Base-by-base conservation (phyloP, 108 stramenopile species). In the Nitzschia putrida region DNA sequence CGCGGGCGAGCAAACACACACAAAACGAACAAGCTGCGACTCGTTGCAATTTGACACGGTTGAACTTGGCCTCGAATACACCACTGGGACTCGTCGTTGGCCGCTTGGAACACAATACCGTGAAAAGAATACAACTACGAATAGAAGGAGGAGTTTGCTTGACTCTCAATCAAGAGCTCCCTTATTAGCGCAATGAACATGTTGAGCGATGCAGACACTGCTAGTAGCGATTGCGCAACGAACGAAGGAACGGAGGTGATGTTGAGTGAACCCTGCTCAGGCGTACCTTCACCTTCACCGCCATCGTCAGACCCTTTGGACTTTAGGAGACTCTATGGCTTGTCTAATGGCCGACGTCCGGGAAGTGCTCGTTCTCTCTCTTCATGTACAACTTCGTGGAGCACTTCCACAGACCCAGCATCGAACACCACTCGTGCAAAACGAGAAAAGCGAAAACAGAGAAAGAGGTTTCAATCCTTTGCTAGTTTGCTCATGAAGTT, bases 401-500 rank as follows among this genome's bases (percentile, higher is more conserved):
- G 64, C n/a, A 59, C 43, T 34, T 8, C 40, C n/a, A 76, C 74
- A 20, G 22, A 42, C 18, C 67, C 16, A 18, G 40, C 25, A 9
- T 76, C 74, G 34, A 76, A 76, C 58, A 76, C 74, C 7, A 45
- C 54, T 25, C 21, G 41, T 54, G 38, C 71, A 6, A 61, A 64
- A 39, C 34, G 53, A 26, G 20, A 52, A 39, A 59, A 65, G 44
- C 82, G 83, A 66, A 61, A 81, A 44, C 60, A 83, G 34, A 89
- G 83, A 71, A 80, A 82, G 47, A 55, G 51, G 5, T 86, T 89
- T 63, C 72, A 80, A 18, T 67, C 77, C 78, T 89, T 89, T 64
- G 81, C 85, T 0, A 68, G 80, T 29, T 80, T 86, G 22, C 69
- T 89, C 54, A 83, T 89, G 83, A 80, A 79, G 59, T 80, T 83